A percentile compares a stretch with the other conserved stretches of the same genome.
phyloP scores from a whole-genome alignment of 176 grass and related monocot genomes.

The Dactylis glomerata region DNA sequence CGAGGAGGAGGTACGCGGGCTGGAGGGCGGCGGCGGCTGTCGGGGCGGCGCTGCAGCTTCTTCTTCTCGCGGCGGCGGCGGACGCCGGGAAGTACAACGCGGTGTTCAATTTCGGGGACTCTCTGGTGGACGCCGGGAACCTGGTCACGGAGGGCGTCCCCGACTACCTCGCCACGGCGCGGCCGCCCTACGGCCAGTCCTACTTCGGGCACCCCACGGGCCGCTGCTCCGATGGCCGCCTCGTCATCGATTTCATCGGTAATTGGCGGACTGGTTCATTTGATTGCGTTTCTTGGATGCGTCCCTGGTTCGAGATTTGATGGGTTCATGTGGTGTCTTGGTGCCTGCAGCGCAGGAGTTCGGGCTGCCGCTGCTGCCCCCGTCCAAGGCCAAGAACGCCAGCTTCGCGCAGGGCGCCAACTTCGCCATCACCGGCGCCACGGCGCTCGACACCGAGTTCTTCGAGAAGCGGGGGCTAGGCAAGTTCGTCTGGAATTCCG shows the following conservation, averaged over 20 bases:
- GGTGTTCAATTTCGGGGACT: conserved; percentile 74
- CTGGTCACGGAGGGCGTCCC: conserved; percentile 52
- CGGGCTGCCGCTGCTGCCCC: conserved; percentile 64
- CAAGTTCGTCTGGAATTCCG: conserved; percentile 64
- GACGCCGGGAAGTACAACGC: conserved; percentile 32
- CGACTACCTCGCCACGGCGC: conserved; percentile 49
- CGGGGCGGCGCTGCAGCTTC: not conserved
- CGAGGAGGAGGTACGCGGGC: not conserved
- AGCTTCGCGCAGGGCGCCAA: conserved; percentile 71
- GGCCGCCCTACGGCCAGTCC: conserved; percentile 46
- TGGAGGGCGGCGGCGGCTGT: not conserved
- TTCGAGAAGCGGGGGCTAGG: conserved; percentile 63
- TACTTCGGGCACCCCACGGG: conserved; percentile 63
- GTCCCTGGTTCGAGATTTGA: not conserved
- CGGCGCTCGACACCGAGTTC: conserved; percentile 69
- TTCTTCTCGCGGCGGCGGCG: conserved; percentile 2
- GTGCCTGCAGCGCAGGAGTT: conserved; percentile 53
- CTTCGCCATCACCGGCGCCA: conserved; percentile 86
- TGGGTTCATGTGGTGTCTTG: not conserved
- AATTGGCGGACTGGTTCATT: not conserved
- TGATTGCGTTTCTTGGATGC: not conserved
- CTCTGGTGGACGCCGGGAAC: conserved; percentile 70
- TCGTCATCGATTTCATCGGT: conserved; percentile 76
- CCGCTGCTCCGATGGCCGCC: conserved; percentile 62
- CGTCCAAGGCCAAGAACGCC: conserved; percentile 68